Evolutionary conservation across 371 early-diverging fungal genomes (phyloP).

Genomic region (Syncephalastrum monosporum): DNA sequence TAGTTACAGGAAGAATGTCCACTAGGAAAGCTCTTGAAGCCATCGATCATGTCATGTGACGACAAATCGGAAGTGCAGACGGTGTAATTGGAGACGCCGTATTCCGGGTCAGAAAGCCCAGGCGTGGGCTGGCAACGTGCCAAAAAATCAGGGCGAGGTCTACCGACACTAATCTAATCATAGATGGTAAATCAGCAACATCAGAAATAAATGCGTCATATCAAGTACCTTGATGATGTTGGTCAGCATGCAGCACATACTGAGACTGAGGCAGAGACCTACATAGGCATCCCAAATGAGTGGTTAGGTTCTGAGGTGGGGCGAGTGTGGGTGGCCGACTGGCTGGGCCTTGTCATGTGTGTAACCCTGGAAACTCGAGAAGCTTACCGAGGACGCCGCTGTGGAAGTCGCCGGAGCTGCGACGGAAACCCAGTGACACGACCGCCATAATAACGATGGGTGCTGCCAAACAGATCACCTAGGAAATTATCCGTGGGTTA

Average conservation of each 20-base stretch:
- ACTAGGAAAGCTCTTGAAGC: slow-evolving; percentile 90
- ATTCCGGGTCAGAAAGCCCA: slow-evolving; percentile 50
- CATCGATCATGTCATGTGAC: slow-evolving; percentile 67
- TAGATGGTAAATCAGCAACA: neutral
- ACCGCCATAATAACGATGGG: slow-evolving; percentile 24
- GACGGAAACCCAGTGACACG: slow-evolving; percentile 18
- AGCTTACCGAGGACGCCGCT: slow-evolving; percentile 24
- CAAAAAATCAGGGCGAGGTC: slow-evolving; percentile 92
- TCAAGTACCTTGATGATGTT: slow-evolving; percentile 48
- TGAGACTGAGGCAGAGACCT: slow-evolving; percentile 60
- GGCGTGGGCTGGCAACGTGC: slow-evolving; percentile 75
- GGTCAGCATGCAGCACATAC: slow-evolving; percentile 71
- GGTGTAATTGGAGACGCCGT: slow-evolving; percentile 55
- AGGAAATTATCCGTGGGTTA: slow-evolving; percentile 4
- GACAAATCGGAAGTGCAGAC: slow-evolving; percentile 43
- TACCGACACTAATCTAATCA: slow-evolving; percentile 57
- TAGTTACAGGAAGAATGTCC: slow-evolving; percentile 82
- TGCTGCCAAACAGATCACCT: slow-evolving; percentile 26
- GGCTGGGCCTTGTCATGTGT: no score
- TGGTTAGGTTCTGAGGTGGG: neutral
- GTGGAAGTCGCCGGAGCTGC: slow-evolving; percentile 26
- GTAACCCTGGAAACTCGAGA: no score
- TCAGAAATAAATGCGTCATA: neutral
- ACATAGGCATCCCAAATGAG: neutral
- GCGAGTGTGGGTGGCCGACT: no score